Conservation (phyloP, 257 asterid species). For the Craterostigma plantagineum region DNA sequence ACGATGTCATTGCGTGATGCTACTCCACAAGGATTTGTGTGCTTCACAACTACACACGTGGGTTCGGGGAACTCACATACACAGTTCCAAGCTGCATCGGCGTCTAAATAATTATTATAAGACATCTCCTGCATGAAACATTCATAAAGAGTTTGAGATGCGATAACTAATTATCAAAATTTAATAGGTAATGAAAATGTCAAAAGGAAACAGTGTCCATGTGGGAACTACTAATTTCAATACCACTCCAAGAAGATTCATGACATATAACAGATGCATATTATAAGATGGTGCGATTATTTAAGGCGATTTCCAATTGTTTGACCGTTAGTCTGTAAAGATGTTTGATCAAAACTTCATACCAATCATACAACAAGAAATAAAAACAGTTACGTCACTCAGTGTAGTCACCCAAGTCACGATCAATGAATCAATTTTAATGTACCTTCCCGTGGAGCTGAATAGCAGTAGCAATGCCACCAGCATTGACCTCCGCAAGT, state of each 20-base stretch:
- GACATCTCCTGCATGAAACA: slow-evolving; percentile 74
- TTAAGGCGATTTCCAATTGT: no score
- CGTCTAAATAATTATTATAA: slow-evolving; percentile 77
- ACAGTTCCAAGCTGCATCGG: slow-evolving; percentile 99
- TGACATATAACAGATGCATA: no score
- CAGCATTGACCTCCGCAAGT: slow-evolving; percentile 84
- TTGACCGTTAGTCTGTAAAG: no score
- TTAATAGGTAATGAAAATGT: no score
- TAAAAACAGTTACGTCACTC: no score
- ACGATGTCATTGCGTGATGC: slow-evolving; percentile 72
- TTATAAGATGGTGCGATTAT: no score
- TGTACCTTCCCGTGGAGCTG: slow-evolving; percentile 98
- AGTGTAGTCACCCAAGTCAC: background rate
- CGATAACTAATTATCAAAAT: no score
- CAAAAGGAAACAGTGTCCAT: slow-evolving; percentile 1
- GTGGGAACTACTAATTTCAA: background rate
- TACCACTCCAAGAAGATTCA: no score
- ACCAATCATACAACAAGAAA: no score
- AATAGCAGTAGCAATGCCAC: slow-evolving; percentile 83
- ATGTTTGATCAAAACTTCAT: no score
- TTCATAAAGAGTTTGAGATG: slow-evolving; percentile 7
- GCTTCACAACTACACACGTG: slow-evolving; percentile 89
- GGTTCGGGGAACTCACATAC: slow-evolving; percentile 82
- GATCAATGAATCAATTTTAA: slow-evolving; percentile 4
- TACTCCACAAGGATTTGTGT: slow-evolving; percentile 97